These are phyloP conservation scores for Dendrobium officinale DNA, from an alignment of 106 monocot species.

Conservation along the genomic window DNA sequence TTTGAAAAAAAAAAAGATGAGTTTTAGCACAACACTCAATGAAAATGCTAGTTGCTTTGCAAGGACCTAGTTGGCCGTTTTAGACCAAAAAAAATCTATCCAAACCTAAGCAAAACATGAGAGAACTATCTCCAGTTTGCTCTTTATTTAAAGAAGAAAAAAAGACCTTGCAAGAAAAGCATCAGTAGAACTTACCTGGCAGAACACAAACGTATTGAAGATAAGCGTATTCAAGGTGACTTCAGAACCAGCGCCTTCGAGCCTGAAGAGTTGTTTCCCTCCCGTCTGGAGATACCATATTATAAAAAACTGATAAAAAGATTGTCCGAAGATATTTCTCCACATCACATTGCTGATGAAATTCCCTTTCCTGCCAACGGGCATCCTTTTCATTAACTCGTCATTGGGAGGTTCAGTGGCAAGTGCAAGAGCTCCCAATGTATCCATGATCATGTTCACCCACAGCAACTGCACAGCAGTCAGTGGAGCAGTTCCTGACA, in stretches of 20 bases:
- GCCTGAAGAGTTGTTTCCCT: slow-evolving; percentile 58
- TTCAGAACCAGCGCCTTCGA: slow-evolving; percentile 54
- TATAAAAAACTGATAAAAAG: slow-evolving; percentile 76
- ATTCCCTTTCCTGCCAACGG: slow-evolving; percentile 79
- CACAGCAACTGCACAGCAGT: slow-evolving; percentile 94
- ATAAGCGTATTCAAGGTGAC: slow-evolving; percentile 74
- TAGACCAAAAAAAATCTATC: background rate
- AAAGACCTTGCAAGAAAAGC: background rate
- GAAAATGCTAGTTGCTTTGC: no score
- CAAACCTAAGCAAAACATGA: background rate
- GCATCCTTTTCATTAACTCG: slow-evolving; percentile 79
- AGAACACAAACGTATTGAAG: slow-evolving; percentile 94
- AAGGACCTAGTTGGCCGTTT: no score
- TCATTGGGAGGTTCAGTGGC: slow-evolving; percentile 87
- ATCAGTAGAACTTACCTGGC: slow-evolving; percentile 54
- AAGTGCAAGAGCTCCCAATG: slow-evolving; percentile 88
- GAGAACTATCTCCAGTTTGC: background rate
- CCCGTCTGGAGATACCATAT: slow-evolving; percentile 86
- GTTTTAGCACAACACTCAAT: no score
- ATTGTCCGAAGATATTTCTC: slow-evolving; percentile 86
- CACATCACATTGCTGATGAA: slow-evolving; percentile 94
- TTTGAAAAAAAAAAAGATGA: no score
- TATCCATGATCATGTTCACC: slow-evolving; percentile 99
- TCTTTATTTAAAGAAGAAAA: background rate
- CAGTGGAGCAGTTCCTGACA: slow-evolving; percentile 73